Evolutionary conservation across 106 monocot genomes (phyloP).

Genomic region (Dendrobium officinale): DNA sequence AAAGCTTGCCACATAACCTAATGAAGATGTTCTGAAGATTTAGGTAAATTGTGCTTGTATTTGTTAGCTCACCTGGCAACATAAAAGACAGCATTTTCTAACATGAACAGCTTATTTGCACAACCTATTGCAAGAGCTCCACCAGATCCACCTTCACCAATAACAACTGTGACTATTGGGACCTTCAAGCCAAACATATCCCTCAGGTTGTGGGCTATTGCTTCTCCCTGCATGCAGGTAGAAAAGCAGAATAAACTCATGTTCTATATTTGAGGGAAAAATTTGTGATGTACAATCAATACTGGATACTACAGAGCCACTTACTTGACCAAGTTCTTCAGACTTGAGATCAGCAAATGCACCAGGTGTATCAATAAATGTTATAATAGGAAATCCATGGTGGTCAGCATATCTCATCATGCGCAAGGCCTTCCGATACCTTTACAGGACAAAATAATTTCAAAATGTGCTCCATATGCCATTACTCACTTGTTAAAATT

Average conservation of each 20-base stretch:
- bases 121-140: constrained; percentile 96
- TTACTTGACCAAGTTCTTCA: constrained; percentile 90
- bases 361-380: constrained; percentile 90
- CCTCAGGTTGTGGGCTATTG: constrained; percentile 80
- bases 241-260: background rate
- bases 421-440: constrained; percentile 81
- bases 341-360: constrained; percentile 95
- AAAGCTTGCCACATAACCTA: background rate
- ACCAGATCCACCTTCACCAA: constrained; percentile 98
- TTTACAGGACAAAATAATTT: constrained; percentile 8
- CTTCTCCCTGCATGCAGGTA: constrained; percentile 60
- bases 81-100: constrained; percentile 90
- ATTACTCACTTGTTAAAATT: background rate
- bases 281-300: too few relatives aligned
- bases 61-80: constrained; percentile 63
- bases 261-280: too few relatives aligned
- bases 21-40: background rate
- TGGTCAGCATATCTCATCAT: constrained; percentile 93
- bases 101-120: constrained; percentile 83
- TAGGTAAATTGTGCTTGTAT: background rate
- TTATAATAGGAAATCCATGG: constrained; percentile 86
- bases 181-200: constrained; percentile 85
- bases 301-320: background rate
- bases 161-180: constrained; percentile 78
- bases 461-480: too few relatives aligned